Conservation (phyloP, 1,284 basidiomycete genomes). For the Agroathelia rolfsii region DNA sequence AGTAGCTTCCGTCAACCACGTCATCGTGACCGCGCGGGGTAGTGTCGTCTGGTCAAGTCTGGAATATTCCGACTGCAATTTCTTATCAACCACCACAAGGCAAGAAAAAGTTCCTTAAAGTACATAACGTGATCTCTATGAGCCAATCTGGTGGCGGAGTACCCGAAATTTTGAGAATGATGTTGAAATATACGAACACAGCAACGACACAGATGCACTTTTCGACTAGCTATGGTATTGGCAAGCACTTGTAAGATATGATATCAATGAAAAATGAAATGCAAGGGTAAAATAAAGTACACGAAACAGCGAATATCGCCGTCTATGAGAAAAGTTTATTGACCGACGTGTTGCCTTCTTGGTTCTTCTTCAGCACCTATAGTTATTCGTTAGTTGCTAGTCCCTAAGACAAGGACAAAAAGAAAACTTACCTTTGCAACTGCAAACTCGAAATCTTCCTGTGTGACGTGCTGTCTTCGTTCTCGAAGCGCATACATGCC, state of each 20-base stretch:
- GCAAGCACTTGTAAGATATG: neutral
- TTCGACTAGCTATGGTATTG: too few relatives aligned
- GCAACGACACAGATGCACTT: too few relatives aligned
- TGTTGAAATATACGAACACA: too few relatives aligned
- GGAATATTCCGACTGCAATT: too few relatives aligned
- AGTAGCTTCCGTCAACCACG: too few relatives aligned
- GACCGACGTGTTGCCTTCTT: constrained; percentile 82
- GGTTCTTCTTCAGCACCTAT: constrained; percentile 85
- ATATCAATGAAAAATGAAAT: constrained; percentile 4
- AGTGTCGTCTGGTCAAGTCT: too few relatives aligned
- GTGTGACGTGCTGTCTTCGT: constrained; percentile 91
- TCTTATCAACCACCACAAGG: too few relatives aligned
- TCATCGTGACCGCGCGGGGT: too few relatives aligned
- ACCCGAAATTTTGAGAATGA: too few relatives aligned
- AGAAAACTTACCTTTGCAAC: constrained; percentile 69
- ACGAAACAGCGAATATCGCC: constrained; percentile 1
- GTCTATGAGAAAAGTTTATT: constrained; percentile 79
- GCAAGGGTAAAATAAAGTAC: constrained; percentile 6
- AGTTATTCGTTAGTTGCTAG: constrained; percentile 4
- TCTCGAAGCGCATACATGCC: constrained; percentile 92
- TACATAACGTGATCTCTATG: too few relatives aligned
- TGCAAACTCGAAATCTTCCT: constrained; percentile 98
- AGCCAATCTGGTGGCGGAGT: too few relatives aligned
- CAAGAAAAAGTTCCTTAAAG: too few relatives aligned
- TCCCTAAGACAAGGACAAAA: constrained; percentile 2